Evolutionary conservation across 2,329 filamentous ascomycete species (phyloP).

Genomic region (Myrmaecium sp.): DNA sequence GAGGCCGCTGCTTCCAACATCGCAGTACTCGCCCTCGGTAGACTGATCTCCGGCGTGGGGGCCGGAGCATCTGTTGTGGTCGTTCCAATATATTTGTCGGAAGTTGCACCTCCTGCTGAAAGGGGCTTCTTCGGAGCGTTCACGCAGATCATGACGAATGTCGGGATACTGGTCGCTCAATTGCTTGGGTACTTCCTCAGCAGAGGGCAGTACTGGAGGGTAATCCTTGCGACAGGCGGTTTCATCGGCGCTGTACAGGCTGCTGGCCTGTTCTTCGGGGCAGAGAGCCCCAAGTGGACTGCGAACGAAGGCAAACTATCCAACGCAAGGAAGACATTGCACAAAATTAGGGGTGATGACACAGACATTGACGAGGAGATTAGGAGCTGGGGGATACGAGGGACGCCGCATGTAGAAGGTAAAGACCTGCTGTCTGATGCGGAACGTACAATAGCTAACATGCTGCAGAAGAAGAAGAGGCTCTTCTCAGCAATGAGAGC

Average conservation of each 20-base stretch:
- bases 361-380: conserved; percentile 60
- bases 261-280: conserved; percentile 48
- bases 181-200: conserved; percentile 77
- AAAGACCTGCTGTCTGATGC: background rate
- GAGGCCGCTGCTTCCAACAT: conserved; percentile 58
- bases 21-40: conserved; percentile 50
- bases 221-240: conserved; percentile 61
- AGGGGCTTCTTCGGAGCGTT: conserved; percentile 66
- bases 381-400: conserved; percentile 26
- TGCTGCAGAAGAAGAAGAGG: conserved; percentile 46
- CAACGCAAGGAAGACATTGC: conserved; percentile 50
- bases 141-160: conserved; percentile 87
- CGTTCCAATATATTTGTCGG: conserved; percentile 85
- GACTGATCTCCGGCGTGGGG: conserved; percentile 65
- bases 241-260: conserved; percentile 50
- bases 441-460: conserved; percentile 7
- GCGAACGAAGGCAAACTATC: conserved; percentile 45
- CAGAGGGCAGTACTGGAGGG: conserved; percentile 61
- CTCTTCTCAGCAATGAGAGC: conserved; percentile 37
- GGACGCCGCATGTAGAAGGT: conserved; percentile 10
- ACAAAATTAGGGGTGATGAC: conserved; percentile 55
- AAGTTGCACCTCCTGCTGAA: conserved; percentile 55
- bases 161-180: conserved; percentile 75
- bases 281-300: conserved; percentile 81
- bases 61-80: conserved; percentile 84